Percentiles rank a stretch among this genome's conserved stretches.
phyloP scores from a whole-genome alignment of 441 rosid genomes.

The Mallotus japonicus region DNA sequence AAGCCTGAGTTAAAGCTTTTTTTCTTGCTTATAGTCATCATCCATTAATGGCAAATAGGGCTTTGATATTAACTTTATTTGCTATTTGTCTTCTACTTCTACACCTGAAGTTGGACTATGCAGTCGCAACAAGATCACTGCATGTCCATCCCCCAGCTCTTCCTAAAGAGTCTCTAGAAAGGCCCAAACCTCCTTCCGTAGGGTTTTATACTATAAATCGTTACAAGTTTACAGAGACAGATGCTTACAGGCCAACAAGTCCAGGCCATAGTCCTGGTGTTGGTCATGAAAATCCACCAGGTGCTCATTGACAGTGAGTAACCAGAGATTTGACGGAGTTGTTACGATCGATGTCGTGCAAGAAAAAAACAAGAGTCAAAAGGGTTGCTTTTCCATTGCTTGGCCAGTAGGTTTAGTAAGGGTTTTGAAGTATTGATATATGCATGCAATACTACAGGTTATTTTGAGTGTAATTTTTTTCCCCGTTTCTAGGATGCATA shows the following conservation, averaged over 20 bases:
- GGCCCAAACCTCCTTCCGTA: conserved; percentile 28
- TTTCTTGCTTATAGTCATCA: not conserved
- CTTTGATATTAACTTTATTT: conserved; percentile 10
- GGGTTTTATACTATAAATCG: conserved; percentile 30
- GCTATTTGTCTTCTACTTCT: conserved; percentile 8
- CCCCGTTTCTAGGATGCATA: too few species aligned
- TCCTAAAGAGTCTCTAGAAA: not conserved
- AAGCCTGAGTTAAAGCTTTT: not conserved
- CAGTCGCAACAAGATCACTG: conserved; percentile 28
- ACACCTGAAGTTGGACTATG: conserved; percentile 20
- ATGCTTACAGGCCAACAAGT: conserved; percentile 56
- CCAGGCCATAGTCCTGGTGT: conserved; percentile 67
- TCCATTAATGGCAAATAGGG: conserved; percentile 32
- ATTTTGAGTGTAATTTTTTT: too few species aligned
- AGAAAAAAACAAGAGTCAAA: not conserved
- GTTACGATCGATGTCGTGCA: not conserved
- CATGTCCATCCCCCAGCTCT: conserved; percentile 26
- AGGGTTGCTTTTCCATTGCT: not conserved
- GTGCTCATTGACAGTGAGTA: conserved; percentile 24
- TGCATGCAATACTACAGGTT: not conserved
- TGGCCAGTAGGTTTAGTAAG: not conserved
- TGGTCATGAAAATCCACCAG: conserved; percentile 45
- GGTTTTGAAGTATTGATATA: not conserved
- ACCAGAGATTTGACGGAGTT: not conserved
- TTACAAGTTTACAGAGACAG: conserved; percentile 33